These are phyloP conservation scores for Selaginella tamariscina DNA, from an alignment of 75 land plant species.

Conservation along the genomic window DNA sequence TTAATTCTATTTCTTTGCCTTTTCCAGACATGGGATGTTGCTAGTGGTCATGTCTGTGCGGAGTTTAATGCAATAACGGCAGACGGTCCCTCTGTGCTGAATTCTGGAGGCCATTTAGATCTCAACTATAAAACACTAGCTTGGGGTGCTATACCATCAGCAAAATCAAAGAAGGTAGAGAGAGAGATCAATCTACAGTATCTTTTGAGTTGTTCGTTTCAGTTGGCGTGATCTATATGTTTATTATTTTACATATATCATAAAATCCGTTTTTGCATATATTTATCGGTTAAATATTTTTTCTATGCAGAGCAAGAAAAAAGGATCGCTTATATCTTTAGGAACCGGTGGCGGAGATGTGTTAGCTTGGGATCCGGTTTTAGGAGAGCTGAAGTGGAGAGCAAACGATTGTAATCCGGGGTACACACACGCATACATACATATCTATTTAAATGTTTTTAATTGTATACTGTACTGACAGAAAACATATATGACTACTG, in stretches of 20 bases:
- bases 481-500: too few relatives aligned
- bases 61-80: constrained; percentile 43
- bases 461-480: too few relatives aligned
- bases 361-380: constrained; percentile 56
- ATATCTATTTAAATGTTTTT: background rate
- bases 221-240: background rate
- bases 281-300: too few relatives aligned
- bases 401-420: constrained; percentile 65
- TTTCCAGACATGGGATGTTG: constrained; percentile 67
- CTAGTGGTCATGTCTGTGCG: constrained; percentile 55
- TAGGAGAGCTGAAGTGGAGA: constrained; percentile 74
- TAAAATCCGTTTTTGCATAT: too few relatives aligned
- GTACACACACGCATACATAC: constrained; percentile 36
- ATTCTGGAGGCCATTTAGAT: constrained; percentile 53
- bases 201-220: constrained; percentile 5
- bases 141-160: constrained; percentile 43
- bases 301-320: constrained; percentile 45
- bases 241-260: background rate
- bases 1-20: constrained; percentile 11
- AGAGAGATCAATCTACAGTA: background rate
- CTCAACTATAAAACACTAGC: constrained; percentile 75
- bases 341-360: constrained; percentile 87
- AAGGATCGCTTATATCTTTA: constrained; percentile 43
- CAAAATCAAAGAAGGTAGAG: constrained; percentile 36
- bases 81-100: constrained; percentile 18